Percentiles rank a stretch among this genome's conserved stretches.
Conservation (phyloP, 2,329 filamentous ascomycete genomes). For the Mariannaea sp. region DNA sequence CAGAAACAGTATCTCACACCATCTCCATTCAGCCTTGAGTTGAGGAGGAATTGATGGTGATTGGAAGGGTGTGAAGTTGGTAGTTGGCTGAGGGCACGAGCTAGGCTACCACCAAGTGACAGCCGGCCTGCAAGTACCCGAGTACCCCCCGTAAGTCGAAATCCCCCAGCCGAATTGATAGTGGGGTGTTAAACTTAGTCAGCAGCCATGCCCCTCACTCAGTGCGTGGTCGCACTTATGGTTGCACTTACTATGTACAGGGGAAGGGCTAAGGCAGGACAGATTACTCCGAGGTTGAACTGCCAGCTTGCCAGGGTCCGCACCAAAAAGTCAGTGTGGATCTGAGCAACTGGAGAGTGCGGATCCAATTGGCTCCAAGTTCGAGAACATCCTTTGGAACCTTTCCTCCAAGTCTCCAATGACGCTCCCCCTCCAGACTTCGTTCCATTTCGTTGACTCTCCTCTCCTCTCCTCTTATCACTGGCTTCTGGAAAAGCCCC, state of each 20-base stretch:
- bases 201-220: too few species aligned
- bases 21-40: neutral
- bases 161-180: too few species aligned
- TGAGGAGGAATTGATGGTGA: neutral
- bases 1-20: neutral
- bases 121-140: too few species aligned
- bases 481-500: constrained; percentile 1
- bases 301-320: neutral
- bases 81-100: neutral
- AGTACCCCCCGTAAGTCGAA: too few species aligned
- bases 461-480: constrained; percentile 4
- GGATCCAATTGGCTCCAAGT: constrained; percentile 22
- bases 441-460: constrained; percentile 8
- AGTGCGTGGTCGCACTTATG: too few species aligned
- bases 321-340: constrained; percentile 35
- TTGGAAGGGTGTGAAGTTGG: neutral
- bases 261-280: too few species aligned
- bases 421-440: too few species aligned
- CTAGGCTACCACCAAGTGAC: constrained; percentile 9
- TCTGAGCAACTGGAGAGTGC: constrained; percentile 6
- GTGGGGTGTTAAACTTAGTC: neutral
- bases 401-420: too few species aligned
- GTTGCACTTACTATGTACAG: too few species aligned
- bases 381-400: too few species aligned
- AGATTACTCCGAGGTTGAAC: too few species aligned